Conservation (phyloP, 176 grass and related monocot species). For the Aegilops longissima region DNA sequence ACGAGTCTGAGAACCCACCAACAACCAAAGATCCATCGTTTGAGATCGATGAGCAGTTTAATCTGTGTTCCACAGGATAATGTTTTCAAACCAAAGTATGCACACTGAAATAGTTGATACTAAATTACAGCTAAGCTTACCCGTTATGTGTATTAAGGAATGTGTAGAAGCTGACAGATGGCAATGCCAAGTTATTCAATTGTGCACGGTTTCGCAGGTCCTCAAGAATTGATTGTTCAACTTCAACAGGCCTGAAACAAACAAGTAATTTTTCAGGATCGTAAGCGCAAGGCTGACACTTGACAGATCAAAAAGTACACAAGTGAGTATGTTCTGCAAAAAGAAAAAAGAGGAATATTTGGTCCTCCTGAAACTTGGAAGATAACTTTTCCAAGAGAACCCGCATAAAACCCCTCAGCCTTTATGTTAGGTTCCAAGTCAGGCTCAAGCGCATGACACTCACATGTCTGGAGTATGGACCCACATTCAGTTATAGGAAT, state of each 20-base stretch:
- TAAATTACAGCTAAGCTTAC: conserved; percentile 48
- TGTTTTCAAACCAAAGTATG: conserved; percentile 24
- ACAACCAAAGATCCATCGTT: conserved; percentile 89
- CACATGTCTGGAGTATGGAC: neutral
- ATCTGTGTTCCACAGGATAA: conserved; percentile 45
- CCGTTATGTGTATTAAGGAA: conserved; percentile 95
- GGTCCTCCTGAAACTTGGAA: neutral
- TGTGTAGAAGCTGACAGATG: conserved; percentile 97
- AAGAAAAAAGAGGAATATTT: neutral
- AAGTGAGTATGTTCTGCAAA: neutral
- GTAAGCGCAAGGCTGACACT: conserved; percentile 24
- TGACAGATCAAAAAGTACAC: neutral
- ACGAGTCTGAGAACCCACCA: conserved; percentile 98
- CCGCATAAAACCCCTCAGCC: neutral
- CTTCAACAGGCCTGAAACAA: conserved; percentile 82
- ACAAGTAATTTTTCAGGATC: conserved; percentile 17
- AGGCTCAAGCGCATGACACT: conserved; percentile 12
- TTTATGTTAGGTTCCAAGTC: neutral
- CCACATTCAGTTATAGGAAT: neutral
- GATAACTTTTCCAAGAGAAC: neutral
- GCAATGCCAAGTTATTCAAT: conserved; percentile 70
- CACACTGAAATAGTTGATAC: conserved; percentile 1
- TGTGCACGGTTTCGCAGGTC: conserved; percentile 81
- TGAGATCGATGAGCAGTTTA: conserved; percentile 94
- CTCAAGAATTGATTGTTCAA: conserved; percentile 72